phyloP scores from a whole-genome alignment of 1,284 basidiomycete genomes.

The Pholiota adiposa region DNA sequence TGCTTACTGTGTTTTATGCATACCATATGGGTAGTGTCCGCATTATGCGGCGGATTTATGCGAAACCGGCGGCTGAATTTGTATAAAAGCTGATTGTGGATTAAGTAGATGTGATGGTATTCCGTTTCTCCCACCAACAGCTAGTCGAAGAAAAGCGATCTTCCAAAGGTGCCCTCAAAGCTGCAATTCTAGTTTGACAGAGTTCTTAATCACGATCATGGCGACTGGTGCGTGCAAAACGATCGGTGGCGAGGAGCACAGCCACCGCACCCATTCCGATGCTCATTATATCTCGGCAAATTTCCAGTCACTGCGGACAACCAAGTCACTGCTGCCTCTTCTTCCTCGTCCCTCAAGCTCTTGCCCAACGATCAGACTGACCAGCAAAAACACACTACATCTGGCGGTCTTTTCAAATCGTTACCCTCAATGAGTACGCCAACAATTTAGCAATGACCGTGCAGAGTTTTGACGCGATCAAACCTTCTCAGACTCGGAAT shows the following conservation, averaged over 20 bases:
- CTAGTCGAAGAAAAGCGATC: neutral
- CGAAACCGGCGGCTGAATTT: neutral
- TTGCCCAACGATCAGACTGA: neutral
- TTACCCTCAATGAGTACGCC: constrained; percentile 11
- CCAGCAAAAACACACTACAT: neutral
- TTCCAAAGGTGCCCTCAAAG: no score
- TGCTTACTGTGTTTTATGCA: neutral
- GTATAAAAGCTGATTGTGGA: neutral
- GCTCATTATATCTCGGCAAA: constrained; percentile 20
- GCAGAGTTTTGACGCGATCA: constrained; percentile 6
- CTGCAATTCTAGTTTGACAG: no score
- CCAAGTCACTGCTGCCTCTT: constrained; percentile 4
- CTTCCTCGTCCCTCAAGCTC: neutral
- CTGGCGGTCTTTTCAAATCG: neutral
- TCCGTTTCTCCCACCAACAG: neutral
- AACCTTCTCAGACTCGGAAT: constrained; percentile 45
- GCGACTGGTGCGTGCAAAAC: constrained; percentile 10
- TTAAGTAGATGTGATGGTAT: neutral
- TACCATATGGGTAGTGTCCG: neutral
- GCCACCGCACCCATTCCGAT: constrained; percentile 13
- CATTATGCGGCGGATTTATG: neutral
- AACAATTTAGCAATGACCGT: neutral
- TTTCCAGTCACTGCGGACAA: constrained; percentile 16
- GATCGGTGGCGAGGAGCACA: constrained; percentile 16
- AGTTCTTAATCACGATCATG: constrained; percentile 4